Conservation (phyloP, 352 stramenopile species). For the Pythium aristosporum region DNA sequence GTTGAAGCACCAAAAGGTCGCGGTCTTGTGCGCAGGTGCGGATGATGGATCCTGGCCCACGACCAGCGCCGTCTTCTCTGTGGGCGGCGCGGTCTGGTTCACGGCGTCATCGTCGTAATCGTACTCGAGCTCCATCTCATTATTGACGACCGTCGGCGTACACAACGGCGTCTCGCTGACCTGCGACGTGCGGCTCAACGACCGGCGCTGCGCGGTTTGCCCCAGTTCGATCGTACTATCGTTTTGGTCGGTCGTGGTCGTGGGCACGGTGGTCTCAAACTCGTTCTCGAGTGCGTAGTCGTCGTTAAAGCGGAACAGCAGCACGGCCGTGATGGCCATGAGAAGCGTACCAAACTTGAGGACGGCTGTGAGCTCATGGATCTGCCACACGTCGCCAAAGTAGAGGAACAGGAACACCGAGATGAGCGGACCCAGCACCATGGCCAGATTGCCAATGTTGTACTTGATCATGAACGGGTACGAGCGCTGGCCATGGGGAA, state of each 20-base stretch:
- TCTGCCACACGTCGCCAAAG: conserved; percentile 62
- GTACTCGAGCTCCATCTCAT: conserved; percentile 67
- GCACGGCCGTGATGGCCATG: conserved; percentile 39
- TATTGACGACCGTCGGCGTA: conserved; percentile 61
- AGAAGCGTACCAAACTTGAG: conserved; percentile 61
- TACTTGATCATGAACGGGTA: conserved; percentile 85
- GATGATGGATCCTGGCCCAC: neutral
- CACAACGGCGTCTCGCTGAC: conserved; percentile 36
- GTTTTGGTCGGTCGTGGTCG: neutral
- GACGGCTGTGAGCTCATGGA: conserved; percentile 52
- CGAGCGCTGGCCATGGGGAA: conserved; percentile 60
- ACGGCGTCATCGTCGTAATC: conserved; percentile 54
- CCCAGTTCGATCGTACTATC: conserved; percentile 2
- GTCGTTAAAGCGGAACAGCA: conserved; percentile 69
- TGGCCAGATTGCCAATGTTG: conserved; percentile 70
- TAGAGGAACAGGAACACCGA: conserved; percentile 64
- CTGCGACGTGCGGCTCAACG: conserved; percentile 23
- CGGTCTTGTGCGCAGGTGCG: neutral
- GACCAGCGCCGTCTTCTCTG: conserved; percentile 38
- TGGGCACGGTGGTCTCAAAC: conserved; percentile 9
- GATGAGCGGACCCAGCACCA: conserved; percentile 53
- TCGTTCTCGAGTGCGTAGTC: conserved; percentile 46
- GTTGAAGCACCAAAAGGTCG: conserved; percentile 61
- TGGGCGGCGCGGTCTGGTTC: conserved; percentile 11
- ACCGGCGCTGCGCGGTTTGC: neutral